Percentiles rank a stretch among this genome's conserved stretches.
Conservation (phyloP, 768 basidiomycete genomes). For the Mycena leptocephala region DNA sequence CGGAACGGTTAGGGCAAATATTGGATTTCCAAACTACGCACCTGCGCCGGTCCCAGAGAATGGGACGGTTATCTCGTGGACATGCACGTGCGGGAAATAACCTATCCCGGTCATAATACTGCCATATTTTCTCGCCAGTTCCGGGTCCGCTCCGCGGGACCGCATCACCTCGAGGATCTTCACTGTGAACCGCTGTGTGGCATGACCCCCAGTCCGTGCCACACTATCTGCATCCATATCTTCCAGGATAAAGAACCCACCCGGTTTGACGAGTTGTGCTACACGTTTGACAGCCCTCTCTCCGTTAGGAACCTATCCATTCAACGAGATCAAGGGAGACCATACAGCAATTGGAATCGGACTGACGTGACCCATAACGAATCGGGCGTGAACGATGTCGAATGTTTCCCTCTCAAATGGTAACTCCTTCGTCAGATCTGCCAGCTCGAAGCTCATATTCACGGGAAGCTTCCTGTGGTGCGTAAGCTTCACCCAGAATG, state of each 20-base stretch:
- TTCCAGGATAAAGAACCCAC: conserved; percentile 12
- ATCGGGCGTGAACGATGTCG: background rate
- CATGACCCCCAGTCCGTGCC: background rate
- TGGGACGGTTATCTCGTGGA: background rate
- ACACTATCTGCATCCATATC: background rate
- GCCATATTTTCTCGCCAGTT: background rate
- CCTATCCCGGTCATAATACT: background rate
- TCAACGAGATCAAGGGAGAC: background rate
- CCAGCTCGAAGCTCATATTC: background rate
- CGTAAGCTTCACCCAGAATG: background rate
- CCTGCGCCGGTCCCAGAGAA: background rate
- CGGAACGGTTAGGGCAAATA: background rate
- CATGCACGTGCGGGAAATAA: background rate
- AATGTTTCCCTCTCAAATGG: background rate
- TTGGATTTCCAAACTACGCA: background rate
- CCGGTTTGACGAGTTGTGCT: conserved; percentile 7
- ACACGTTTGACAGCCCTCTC: background rate
- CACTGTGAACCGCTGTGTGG: background rate
- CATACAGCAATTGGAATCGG: background rate
- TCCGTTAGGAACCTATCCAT: background rate
- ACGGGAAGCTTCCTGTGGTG: background rate
- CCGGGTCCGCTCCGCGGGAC: background rate
- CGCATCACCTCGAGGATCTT: background rate
- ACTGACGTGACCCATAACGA: background rate
- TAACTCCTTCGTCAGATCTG: background rate